Base-by-base conservation (phyloP, 2,329 filamentous ascomycete species). In the Ceratocystis destructans region DNA sequence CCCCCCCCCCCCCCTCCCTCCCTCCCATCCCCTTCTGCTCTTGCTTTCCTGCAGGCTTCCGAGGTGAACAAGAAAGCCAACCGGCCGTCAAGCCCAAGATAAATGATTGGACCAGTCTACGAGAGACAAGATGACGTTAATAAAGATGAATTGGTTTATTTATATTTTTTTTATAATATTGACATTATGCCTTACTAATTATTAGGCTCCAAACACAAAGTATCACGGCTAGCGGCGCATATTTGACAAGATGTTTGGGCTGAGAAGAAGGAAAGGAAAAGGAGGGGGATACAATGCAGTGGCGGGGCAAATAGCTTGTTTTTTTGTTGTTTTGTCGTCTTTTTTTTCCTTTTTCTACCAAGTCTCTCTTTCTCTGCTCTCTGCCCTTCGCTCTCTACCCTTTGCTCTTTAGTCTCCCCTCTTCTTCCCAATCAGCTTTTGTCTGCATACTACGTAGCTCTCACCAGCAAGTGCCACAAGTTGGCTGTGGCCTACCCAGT, bases 71-170 rank as follows among this genome's bases (percentile, higher is more conserved):
- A 31, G 17, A 28, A 57, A 22, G 22, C 31, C 53, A 57, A 57
- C 31, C 53, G 53, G 28, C 22, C 53, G 53, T 12, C 22, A 57
- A 15, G 15, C 3, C 25, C 7, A 15, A 44, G 8, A 28, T 6
- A 12, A 17, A 25, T 63, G 61, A 63, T 63, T 63, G 37, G 61
- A 20, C 22, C 22, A 28, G 61, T 46, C 61, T 63, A 63, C 61
- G 15, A 63, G 31, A 62, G 61, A 46, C 61, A 63, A 63, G 20
- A 63, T 63, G 61, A 63, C 61, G 37, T 45, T 37, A 44, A 25
- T 48, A 44, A 10, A 25, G 15, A 12, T 41, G 37, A 10, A 12
- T 41, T 41, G 37, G 37, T 3, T 17, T 48, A 28, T 48, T 63
- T 22, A n/a, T n/a, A n/a, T n/a, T n/a, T 10, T 45, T 62, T 46